Evolutionary conservation across 768 basidiomycete genomes (phyloP).

Genomic region (Suillus clintonianus): DNA sequence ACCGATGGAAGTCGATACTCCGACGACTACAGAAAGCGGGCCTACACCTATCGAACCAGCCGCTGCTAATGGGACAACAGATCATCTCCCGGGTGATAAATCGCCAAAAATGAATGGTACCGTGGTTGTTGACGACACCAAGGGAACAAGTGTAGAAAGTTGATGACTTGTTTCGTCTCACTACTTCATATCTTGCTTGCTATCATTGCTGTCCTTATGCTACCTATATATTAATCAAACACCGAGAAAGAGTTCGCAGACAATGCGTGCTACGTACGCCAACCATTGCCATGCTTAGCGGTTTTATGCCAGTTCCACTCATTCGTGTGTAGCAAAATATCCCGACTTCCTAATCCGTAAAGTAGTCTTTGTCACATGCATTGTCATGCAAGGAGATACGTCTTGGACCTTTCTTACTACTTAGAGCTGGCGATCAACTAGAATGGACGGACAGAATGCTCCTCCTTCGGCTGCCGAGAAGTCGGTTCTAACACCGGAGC

Average conservation of each 20-base stretch:
- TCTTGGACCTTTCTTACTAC: not conserved
- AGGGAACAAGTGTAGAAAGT: constrained; percentile 8
- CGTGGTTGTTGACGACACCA: constrained; percentile 23
- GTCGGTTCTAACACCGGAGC: constrained; percentile 60
- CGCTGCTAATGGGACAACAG: constrained; percentile 11
- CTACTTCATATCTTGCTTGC: not conserved
- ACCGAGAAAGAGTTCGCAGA: not conserved
- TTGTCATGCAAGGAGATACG: no score
- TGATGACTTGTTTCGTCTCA: constrained; percentile 2
- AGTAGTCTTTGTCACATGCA: not conserved
- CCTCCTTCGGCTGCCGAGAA: constrained; percentile 12
- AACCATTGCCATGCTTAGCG: not conserved
- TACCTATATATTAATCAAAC: not conserved
- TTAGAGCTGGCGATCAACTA: not conserved
- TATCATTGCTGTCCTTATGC: constrained; percentile 1
- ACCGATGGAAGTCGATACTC: constrained; percentile 34
- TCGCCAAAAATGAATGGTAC: constrained; percentile 18
- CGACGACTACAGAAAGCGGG: constrained; percentile 21
- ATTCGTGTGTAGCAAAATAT: not conserved
- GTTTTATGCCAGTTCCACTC: not conserved
- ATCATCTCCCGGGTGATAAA: constrained; percentile 17
- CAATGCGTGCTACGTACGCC: not conserved
- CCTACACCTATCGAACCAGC: constrained; percentile 14
- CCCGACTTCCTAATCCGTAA: not conserved
- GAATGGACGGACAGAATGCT: constrained; percentile 8